Evolutionary conservation across 2,329 filamentous ascomycete species (phyloP), one percentile per base, ranked within the genome.

Genomic region (Aureobasidium sp.): DNA sequence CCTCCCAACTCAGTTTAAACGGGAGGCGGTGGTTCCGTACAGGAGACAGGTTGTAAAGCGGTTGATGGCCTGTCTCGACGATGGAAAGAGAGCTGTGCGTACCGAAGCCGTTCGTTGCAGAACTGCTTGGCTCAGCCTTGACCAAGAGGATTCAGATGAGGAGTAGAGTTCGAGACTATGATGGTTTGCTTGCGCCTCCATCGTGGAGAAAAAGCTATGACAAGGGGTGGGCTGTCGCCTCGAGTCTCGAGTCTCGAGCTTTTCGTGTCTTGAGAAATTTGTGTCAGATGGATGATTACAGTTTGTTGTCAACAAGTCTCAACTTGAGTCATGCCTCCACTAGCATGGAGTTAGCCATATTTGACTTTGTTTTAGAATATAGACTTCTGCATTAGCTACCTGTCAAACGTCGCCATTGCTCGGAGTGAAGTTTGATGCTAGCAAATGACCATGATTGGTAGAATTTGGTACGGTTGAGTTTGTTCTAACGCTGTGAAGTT

Each of bases 51-150:
- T 88, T 9, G 75, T 85, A 51, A 81, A 81, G 68, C 77, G 78
- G 27, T 71, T 88, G 67, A 74, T 78, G 48, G 70, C 68, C 16
- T 79, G 82, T 30, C 68, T 88, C 65, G 85, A 88, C 74, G 85
- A 88, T 72, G 75, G 76, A 36, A 87, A 84, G 74, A 75, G 85
- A 64, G 78, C 79, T 68, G 85, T 88, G 10, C 77, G 85, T 45
- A 80, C 82, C 64, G 82, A 83, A 62, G 85, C 84, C 14, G 84
- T 87, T 30, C 80, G 79, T 73, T 85, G 84, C 64, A 73, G 83
- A 57, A 79, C 76, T n/a, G 81, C 77, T 61, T 87, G 85, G 85
- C 69, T 85, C 59, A 77, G 79, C 14, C 74, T 85, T 47, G 83
- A 84, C 68, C 83, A 86, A 69, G 76, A 70, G 14, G 75, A 79